Evolutionary conservation across 352 stramenopile species (phyloP), one percentile per base, ranked within the genome.

Genomic region (Globisporangium takayamanum): DNA sequence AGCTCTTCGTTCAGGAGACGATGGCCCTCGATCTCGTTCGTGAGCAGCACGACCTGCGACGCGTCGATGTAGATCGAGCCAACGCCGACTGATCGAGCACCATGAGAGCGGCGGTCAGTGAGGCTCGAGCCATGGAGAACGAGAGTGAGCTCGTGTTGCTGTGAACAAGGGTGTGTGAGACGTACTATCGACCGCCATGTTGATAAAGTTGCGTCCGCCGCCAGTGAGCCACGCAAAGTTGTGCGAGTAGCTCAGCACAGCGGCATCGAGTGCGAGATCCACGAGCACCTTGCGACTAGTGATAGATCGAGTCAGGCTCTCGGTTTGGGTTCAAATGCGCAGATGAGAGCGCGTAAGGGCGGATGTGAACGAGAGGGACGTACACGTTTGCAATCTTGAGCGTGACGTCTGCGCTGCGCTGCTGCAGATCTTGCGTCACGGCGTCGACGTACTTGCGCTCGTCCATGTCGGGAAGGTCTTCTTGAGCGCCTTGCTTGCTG

Each of bases 1-100:
- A 91, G 68, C 60, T 88, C 80, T 53, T 91, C 76, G 52, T 87
- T 68, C n/a, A 88, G 62, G 30, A 91, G 58, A 4, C 74, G 79
- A 59, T 91, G 76, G 33, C 78, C 80, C 69, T 91, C 80, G 33
- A 91, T 88, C 59, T 85, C 72, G 56, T 87, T 91, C 16, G 78
- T 88, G 56, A 91, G 53, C 52, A 91, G 53, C 36, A 78, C 67
- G 16, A 84, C 76, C 1, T 62, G 68, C 45, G 54, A 65, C 2
- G 62, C 67, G 46, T 91, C 78, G 16, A 91, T 66, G 49, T 86
- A 88, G 47, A 91, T 76, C 11, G 72, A 80, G 2, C 73, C 76
- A 10, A 79, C 76, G n/a, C 80, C 80, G 6, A 62, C 75, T 85
- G 37, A 1, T 30, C 42, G 5, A 20, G 41, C 11, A 3, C 22